A percentile compares a stretch with the other conserved stretches of the same genome.
Evolutionary conservation across 108 stramenopile genomes (phyloP).

Genomic region (Skeletonema marinoi): DNA sequence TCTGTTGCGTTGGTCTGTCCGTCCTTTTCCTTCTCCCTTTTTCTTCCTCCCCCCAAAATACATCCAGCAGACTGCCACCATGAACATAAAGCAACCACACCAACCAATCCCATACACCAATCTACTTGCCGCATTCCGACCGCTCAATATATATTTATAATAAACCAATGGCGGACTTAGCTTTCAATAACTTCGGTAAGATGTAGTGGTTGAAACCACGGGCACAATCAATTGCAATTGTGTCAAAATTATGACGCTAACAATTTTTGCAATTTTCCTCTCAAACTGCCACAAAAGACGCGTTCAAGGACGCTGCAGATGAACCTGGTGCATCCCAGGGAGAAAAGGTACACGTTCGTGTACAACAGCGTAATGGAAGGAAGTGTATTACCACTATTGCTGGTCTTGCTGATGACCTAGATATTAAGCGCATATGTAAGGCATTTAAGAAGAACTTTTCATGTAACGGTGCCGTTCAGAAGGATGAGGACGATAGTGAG

Average conservation of each 20-base stretch:
- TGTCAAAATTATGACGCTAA: neutral
- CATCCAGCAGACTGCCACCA: too few species aligned
- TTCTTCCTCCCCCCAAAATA: too few species aligned
- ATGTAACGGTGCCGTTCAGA: conserved; percentile 98
- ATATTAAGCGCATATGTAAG: conserved; percentile 97
- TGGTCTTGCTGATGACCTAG: conserved; percentile 97
- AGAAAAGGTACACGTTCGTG: conserved; percentile 97
- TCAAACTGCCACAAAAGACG: conserved; percentile 54
- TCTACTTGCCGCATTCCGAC: neutral
- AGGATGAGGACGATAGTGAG: conserved; percentile 93
- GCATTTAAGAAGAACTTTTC: conserved; percentile 98
- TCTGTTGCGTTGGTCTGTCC: too few species aligned
- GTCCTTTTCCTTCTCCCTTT: too few species aligned
- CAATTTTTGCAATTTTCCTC: neutral
- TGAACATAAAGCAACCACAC: too few species aligned
- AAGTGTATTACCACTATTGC: conserved; percentile 99
- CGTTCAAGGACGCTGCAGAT: conserved; percentile 87
- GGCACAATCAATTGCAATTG: neutral
- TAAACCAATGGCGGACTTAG: too few species aligned
- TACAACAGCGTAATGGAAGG: conserved; percentile 97
- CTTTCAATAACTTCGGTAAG: neutral
- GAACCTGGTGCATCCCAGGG: conserved; percentile 60
- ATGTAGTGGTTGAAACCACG: neutral
- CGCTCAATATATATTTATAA: neutral
- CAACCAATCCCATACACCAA: too few species aligned